Conservation (phyloP, 108 stramenopile species). For the Discostella stelligeroides region DNA sequence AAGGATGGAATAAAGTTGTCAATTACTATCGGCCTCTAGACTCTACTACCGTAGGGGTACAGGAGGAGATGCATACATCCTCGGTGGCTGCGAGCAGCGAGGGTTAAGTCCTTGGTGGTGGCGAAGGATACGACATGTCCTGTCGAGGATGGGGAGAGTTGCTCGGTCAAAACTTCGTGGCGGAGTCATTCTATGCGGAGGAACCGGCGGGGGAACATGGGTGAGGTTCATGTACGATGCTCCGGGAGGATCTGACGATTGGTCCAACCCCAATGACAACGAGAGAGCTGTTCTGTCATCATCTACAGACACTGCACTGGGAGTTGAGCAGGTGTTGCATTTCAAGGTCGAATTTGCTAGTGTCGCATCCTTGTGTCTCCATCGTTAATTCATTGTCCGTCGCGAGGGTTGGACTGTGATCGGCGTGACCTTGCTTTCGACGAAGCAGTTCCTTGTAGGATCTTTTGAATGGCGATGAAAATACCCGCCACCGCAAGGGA, state of each 20-base stretch:
- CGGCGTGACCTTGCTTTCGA: conserved; percentile 5
- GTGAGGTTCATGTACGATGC: conserved; percentile 35
- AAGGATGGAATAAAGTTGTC: conserved; percentile 14
- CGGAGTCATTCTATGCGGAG: conserved; percentile 13
- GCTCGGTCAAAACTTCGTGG: conserved; percentile 2
- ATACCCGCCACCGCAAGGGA: not conserved
- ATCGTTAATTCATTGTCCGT: conserved; percentile 1
- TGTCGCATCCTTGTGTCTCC: conserved; percentile 4
- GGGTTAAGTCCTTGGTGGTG: conserved; percentile 17
- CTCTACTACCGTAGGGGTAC: not conserved
- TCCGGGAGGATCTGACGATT: conserved; percentile 46
- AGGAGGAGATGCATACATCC: conserved; percentile 1
- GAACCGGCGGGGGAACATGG: conserved; percentile 3
- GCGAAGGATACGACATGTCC: conserved; percentile 20
- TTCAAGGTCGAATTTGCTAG: conserved; percentile 20
- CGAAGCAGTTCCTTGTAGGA: not conserved
- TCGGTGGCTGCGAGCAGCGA: conserved; percentile 3
- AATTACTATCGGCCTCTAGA: no score
- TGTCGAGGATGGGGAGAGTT: no score
- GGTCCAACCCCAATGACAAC: conserved; percentile 31
- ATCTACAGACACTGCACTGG: not conserved
- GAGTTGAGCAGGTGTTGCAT: conserved; percentile 11
- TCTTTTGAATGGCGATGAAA: not conserved
- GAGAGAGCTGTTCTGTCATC: conserved; percentile 37
- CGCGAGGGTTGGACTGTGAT: conserved; percentile 28